These are phyloP conservation scores for Russula brevipes DNA, from an alignment of 768 basidiomycete genomes.

Conservation along the genomic window DNA sequence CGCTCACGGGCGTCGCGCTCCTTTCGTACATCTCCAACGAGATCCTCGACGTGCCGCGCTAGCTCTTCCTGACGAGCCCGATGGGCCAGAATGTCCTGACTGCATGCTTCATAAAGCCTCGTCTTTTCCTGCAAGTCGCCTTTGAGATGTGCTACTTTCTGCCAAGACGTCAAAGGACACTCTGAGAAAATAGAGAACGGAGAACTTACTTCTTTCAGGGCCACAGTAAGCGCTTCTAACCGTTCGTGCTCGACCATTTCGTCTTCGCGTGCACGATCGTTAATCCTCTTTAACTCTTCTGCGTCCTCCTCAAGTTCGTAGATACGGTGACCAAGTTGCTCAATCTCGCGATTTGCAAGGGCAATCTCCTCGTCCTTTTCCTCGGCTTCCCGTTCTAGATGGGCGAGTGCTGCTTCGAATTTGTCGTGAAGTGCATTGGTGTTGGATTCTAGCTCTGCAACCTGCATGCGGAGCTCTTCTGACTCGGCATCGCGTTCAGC, in stretches of 20 bases:
- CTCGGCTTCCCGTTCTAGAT: slow-evolving; percentile 72
- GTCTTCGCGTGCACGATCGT: slow-evolving; percentile 64
- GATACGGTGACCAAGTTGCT: slow-evolving; percentile 70
- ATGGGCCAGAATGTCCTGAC: slow-evolving; percentile 59
- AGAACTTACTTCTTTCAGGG: slow-evolving; percentile 71
- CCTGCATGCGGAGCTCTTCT: slow-evolving; percentile 63
- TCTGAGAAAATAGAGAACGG: background rate
- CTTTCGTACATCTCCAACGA: slow-evolving; percentile 56
- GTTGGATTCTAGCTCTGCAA: slow-evolving; percentile 71
- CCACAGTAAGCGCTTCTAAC: slow-evolving; percentile 57
- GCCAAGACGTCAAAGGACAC: slow-evolving; percentile 18
- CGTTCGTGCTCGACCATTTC: slow-evolving; percentile 64
- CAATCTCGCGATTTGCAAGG: slow-evolving; percentile 67
- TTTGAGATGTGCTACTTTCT: slow-evolving; percentile 70
- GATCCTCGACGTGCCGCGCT: slow-evolving; percentile 65
- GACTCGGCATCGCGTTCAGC: slow-evolving; percentile 77
- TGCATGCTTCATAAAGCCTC: slow-evolving; percentile 59
- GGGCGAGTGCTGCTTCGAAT: slow-evolving; percentile 67
- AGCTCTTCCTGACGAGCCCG: slow-evolving; percentile 74
- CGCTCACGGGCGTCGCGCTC: slow-evolving; percentile 54
- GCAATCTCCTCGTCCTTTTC: slow-evolving; percentile 78
- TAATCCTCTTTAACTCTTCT: slow-evolving; percentile 69
- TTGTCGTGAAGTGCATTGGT: slow-evolving; percentile 65
- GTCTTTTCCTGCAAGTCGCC: slow-evolving; percentile 60
- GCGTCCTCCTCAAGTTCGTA: slow-evolving; percentile 85